Percentiles rank a stretch among this genome's conserved stretches.
phyloP scores from a whole-genome alignment of 176 grass and related monocot genomes.

The Neostapfia colusana region DNA sequence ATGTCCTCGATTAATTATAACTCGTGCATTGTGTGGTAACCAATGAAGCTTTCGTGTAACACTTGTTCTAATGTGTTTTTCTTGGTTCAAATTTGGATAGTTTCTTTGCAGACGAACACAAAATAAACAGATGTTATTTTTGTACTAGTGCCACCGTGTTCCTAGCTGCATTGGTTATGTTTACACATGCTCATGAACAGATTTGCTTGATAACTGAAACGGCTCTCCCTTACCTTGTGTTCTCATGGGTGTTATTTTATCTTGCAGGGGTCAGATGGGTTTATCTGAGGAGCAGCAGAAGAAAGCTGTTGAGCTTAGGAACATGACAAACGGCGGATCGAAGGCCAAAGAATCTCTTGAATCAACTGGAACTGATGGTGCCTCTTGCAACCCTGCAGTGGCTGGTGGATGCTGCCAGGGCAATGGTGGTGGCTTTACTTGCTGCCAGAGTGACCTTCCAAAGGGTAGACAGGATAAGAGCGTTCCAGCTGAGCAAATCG shows the following conservation, averaged over 20 bases:
- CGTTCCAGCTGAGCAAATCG: constrained; percentile 41
- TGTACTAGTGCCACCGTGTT: background rate
- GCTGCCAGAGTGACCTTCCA: constrained; percentile 26
- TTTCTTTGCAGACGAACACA: background rate
- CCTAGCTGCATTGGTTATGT: background rate
- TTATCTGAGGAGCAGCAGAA: constrained; percentile 85
- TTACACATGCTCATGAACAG: background rate
- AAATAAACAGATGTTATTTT: background rate
- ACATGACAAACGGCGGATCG: constrained; percentile 37
- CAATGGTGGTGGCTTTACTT: too few relatives aligned
- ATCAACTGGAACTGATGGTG: too few relatives aligned
- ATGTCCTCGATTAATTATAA: background rate
- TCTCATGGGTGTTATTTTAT: background rate
- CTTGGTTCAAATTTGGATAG: background rate
- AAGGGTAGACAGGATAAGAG: constrained; percentile 50
- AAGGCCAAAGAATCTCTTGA: too few relatives aligned
- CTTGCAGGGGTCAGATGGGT: constrained; percentile 79
- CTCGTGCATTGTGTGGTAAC: background rate
- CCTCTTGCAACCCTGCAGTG: too few relatives aligned
- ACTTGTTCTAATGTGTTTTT: background rate
- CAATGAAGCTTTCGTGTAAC: background rate
- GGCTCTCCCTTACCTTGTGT: background rate
- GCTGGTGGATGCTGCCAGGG: too few relatives aligned
- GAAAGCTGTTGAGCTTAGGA: constrained; percentile 57
- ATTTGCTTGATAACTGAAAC: background rate